Base-by-base conservation (phyloP, 2,329 filamentous ascomycete genomes). In the Coleophoma eucalyptorum region DNA sequence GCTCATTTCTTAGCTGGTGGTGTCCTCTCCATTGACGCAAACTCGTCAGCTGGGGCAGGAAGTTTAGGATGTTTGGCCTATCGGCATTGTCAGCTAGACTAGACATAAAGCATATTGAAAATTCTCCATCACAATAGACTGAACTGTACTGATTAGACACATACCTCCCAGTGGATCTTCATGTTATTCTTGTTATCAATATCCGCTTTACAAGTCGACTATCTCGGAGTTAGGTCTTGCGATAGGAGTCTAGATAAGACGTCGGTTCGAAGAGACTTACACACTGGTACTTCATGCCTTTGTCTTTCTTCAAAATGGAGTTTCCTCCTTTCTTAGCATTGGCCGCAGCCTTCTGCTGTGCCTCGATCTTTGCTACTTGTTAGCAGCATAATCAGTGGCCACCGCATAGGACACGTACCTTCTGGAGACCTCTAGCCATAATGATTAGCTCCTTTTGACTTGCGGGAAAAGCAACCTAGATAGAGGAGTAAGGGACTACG, bases 251-350 rank as follows among this genome's bases (percentile, higher is more conserved):
- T 44, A 4, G 21, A 44, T 5, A 18, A 20, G 20, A 4, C 20
- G 31, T 11, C 12, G 21, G 10, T 3, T 11, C 8, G 20, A 11
- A 10, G 19, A 44, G 15, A 44, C 42, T 44, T 12, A 44, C 42
- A 16, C 42, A 44, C 31, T 31, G 42, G 21, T 44, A 44, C 31
- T 44, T 44, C 42, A 44, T 31, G 8, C 42, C 42, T 16, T 44
- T 44, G n/a, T 31, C 42, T n/a, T 26, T 31, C 12, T 44, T 44
- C 42, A 44, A 12, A 26, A 26, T 44, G 3, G 42, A 44, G 19
- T 44, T 44, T 44, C 42, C 42, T 26, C 42, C 42, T 16, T 44
- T 44, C n/a, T 44, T 44, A 16, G 42, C 42, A 44, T 44, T 44
- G 3, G 42, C 42, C 5, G 21, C 19, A 5, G 42, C 42, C 42